These are phyloP conservation scores for Fusarium austroafricanum DNA, from an alignment of 2,329 filamentous ascomycete genomes.

Conservation along the genomic window DNA sequence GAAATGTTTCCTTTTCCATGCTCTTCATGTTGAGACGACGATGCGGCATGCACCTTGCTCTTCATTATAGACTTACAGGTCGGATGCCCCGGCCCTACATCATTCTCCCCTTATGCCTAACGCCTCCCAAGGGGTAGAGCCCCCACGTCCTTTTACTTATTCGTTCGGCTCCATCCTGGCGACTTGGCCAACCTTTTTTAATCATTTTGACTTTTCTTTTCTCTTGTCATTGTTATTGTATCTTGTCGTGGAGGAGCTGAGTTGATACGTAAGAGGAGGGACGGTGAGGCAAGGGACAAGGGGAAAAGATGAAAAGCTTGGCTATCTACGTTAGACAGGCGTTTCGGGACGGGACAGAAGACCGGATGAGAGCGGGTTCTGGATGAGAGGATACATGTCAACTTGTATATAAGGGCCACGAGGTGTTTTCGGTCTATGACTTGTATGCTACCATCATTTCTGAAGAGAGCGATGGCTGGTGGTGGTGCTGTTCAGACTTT, in stretches of 20 bases:
- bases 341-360: slow-evolving; percentile 16
- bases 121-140: slow-evolving; percentile 46
- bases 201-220: slow-evolving; percentile 39
- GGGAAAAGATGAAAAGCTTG: slow-evolving; percentile 35
- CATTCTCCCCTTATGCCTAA: slow-evolving; percentile 36
- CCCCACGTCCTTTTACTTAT: slow-evolving; percentile 37
- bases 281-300: slow-evolving; percentile 32
- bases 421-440: slow-evolving; percentile 33
- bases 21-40: slow-evolving; percentile 38
- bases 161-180: slow-evolving; percentile 47
- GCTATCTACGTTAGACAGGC: slow-evolving; percentile 29
- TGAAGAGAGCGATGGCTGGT: slow-evolving; percentile 18
- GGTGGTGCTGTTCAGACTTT: slow-evolving; percentile 37
- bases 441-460: slow-evolving; percentile 24
- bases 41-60: slow-evolving; percentile 38
- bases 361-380: slow-evolving; percentile 5
- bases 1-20: slow-evolving; percentile 40
- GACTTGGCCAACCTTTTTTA: slow-evolving; percentile 45
- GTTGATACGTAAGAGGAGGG: slow-evolving; percentile 39
- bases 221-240: slow-evolving; percentile 38
- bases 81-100: slow-evolving; percentile 35
- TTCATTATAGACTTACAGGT: slow-evolving; percentile 46
- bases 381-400: slow-evolving; percentile 38
- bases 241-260: slow-evolving; percentile 29
- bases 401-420: slow-evolving; percentile 44